These are phyloP conservation scores for Erodium maritimum DNA, from an alignment of 345 rosid species.

Conservation along the genomic window DNA sequence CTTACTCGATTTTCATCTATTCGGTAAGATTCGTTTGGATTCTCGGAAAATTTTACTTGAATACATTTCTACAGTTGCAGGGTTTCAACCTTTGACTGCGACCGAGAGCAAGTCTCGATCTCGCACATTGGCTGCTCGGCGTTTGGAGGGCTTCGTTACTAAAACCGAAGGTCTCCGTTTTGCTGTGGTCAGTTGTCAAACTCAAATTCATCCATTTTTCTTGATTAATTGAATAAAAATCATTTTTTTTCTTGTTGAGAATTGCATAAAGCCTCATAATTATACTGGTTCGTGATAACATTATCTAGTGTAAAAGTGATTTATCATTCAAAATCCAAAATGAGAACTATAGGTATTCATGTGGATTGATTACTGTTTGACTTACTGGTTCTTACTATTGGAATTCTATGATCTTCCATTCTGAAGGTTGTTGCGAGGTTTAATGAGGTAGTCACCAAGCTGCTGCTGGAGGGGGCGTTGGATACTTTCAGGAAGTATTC, in stretches of 20 bases:
- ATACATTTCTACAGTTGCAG: slow-evolving; percentile 8
- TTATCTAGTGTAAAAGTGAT: too few species aligned
- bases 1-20: background rate
- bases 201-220: too few species aligned
- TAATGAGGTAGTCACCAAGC: slow-evolving; percentile 82
- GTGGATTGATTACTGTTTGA: background rate
- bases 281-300: too few species aligned
- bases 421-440: slow-evolving; percentile 86
- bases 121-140: slow-evolving; percentile 47
- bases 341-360: too few species aligned
- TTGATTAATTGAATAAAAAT: background rate
- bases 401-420: background rate
- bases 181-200: slow-evolving; percentile 47
- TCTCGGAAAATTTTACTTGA: background rate
- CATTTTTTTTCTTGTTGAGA: background rate
- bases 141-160: slow-evolving; percentile 56
- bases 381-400: background rate
- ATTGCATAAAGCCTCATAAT: too few species aligned
- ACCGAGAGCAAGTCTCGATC: slow-evolving; percentile 21
- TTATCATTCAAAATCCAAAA: too few species aligned
- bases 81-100: slow-evolving; percentile 14
- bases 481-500: slow-evolving; percentile 74
- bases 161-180: slow-evolving; percentile 67
- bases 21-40: background rate
- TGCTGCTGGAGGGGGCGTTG: slow-evolving; percentile 75